Percentiles rank a stretch among this genome's conserved stretches.
phyloP scores from a whole-genome alignment of 176 grass and related monocot genomes.

The Melocanna baccifera region DNA sequence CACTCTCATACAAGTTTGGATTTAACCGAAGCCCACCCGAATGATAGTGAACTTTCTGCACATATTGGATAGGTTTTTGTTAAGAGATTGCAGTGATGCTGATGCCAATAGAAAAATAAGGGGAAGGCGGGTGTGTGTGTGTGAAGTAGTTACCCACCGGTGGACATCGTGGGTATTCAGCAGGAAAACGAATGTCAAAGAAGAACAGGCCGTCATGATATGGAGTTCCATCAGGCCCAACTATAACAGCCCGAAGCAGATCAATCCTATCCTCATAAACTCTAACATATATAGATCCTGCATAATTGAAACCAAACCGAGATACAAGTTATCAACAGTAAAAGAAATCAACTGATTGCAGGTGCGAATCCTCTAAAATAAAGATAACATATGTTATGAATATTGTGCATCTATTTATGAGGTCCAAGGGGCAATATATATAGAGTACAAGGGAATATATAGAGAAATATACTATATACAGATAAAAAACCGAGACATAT shows the following conservation, averaged over 20 bases:
- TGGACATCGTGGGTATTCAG: constrained; percentile 47
- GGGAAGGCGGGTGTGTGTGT: not conserved
- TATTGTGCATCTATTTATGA: too few relatives aligned
- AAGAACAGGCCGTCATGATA: constrained; percentile 77
- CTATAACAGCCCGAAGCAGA: constrained; percentile 64
- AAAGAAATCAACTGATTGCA: constrained; percentile 14
- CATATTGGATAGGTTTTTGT: not conserved
- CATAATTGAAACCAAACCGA: constrained; percentile 23
- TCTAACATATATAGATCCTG: constrained; percentile 62
- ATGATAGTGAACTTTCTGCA: constrained; percentile 70
- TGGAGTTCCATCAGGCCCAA: constrained; percentile 70
- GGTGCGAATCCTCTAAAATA: not conserved
- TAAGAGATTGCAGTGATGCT: not conserved
- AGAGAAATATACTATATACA: too few relatives aligned
- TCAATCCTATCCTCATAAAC: constrained; percentile 71
- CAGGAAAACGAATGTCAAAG: constrained; percentile 69
- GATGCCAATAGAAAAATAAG: constrained; percentile 2
- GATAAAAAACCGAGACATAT: too few relatives aligned
- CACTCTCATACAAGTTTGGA: constrained; percentile 67
- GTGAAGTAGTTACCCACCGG: constrained; percentile 41
- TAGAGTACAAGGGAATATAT: too few relatives aligned
- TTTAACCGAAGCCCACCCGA: constrained; percentile 76
- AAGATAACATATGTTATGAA: too few relatives aligned
- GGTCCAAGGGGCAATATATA: too few relatives aligned
- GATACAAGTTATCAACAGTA: not conserved